phyloP scores from a whole-genome alignment of 2,329 filamentous ascomycete genomes.

The Paecilomyces variotii region DNA sequence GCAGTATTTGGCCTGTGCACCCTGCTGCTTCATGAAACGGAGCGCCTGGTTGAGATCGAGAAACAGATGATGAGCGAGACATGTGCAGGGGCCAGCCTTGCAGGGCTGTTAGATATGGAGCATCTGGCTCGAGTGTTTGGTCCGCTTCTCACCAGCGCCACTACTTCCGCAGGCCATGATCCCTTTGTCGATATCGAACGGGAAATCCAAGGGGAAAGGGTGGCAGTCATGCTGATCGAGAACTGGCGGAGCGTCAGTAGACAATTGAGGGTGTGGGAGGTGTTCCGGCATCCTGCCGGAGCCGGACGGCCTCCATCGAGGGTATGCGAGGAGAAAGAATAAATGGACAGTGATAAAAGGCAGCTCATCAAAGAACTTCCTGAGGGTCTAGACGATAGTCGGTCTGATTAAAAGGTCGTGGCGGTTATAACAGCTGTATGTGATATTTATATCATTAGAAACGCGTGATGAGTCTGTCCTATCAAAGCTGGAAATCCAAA shows the following conservation, averaged over 20 bases:
- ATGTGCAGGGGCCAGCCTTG: constrained; percentile 10
- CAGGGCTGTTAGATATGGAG: constrained; percentile 17
- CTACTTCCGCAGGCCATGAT: constrained; percentile 6
- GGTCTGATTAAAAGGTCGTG: background rate
- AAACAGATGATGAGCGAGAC: constrained; percentile 8
- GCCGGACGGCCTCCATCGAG: background rate
- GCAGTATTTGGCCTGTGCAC: constrained; percentile 31
- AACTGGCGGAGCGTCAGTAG: constrained; percentile 28
- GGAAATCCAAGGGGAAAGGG: constrained; percentile 19
- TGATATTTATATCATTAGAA: background rate
- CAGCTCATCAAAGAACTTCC: background rate
- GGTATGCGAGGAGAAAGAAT: background rate
- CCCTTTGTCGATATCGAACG: constrained; percentile 11
- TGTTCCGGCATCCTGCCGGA: background rate
- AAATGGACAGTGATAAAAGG: background rate
- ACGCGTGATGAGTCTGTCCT: background rate
- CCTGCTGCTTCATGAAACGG: constrained; percentile 21
- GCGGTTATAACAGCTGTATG: background rate
- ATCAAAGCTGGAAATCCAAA: background rate
- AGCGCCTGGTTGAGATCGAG: constrained; percentile 12
- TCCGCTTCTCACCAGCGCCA: constrained; percentile 20
- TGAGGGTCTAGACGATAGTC: background rate
- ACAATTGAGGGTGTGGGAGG: constrained; percentile 23
- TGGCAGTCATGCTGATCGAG: constrained; percentile 25
- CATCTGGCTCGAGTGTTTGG: constrained; percentile 25